Evolutionary conservation across 768 basidiomycete species (phyloP).

Genomic region (Serpula lacrymans): DNA sequence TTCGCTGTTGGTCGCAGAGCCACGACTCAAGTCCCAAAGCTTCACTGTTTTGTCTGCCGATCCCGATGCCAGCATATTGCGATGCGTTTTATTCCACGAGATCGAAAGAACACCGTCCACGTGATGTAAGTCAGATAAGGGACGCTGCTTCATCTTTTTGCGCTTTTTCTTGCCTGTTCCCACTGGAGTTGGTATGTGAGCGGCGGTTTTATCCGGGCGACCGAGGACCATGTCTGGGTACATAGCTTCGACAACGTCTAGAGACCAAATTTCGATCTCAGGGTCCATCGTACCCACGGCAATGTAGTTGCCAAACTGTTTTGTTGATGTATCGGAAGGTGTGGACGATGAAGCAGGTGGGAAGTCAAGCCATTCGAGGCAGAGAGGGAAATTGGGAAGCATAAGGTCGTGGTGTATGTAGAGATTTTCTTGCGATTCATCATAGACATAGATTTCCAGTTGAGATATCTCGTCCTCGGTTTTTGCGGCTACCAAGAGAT

Average conservation of each 20-base stretch:
- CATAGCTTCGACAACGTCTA: constrained; percentile 90
- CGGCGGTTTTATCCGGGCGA: constrained; percentile 77
- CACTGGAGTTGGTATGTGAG: constrained; percentile 70
- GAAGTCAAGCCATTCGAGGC: constrained; percentile 98
- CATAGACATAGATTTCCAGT: constrained; percentile 94
- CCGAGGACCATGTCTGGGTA: constrained; percentile 93
- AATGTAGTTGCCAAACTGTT: constrained; percentile 77
- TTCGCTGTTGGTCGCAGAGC: constrained; percentile 49
- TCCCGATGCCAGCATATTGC: constrained; percentile 89
- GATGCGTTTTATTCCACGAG: constrained; percentile 87
- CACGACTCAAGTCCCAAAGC: constrained; percentile 89
- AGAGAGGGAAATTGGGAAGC: constrained; percentile 95
- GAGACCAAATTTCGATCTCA: constrained; percentile 98
- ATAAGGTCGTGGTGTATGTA: constrained; percentile 98
- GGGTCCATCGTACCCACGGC: constrained; percentile 97
- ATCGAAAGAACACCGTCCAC: constrained; percentile 92
- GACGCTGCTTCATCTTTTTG: constrained; percentile 75
- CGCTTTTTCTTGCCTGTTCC: constrained; percentile 98
- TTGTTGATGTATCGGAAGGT: constrained; percentile 25
- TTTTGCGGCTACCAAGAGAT: constrained; percentile 88
- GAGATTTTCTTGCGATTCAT: constrained; percentile 86
- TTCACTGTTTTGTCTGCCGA: constrained; percentile 96
- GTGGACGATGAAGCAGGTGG: constrained; percentile 60
- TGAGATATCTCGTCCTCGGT: constrained; percentile 97
- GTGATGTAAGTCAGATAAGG: constrained; percentile 65